Base-by-base conservation (phyloP, 768 basidiomycete genomes). In the Suillus paluster region DNA sequence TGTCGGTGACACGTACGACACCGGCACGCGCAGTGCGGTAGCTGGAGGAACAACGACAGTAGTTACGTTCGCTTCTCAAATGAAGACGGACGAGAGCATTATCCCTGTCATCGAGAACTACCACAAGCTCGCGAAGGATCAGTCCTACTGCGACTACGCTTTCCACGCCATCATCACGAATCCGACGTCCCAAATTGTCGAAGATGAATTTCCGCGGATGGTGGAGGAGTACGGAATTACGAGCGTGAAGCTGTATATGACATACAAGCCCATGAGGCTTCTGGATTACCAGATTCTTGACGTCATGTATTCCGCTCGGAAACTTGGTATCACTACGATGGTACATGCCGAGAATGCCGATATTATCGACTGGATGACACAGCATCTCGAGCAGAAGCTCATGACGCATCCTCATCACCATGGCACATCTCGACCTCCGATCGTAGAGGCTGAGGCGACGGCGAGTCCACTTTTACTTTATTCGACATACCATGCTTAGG, bases 141-240 rank as follows among this genome's bases (percentile, higher is more conserved):
- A 70, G 46, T 64, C 74, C 10, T 61, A 73, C 34, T 70, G 70
- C 62, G 77, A 77, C 62, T 77, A 76, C 56, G 61, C 61, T 6
- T 77, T 70, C 59, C 77, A 78, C 50, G 67, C 73, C 30, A 78
- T 78, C 54, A 67, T 77, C 46, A 77, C 76, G 39, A 70, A 76
- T 56, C 75, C 77, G 7, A 70, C 60, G 19, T 66, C 74, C 45
- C 62, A 71, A 52, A 69, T 73, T 49, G 70, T 78, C 63, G 64
- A 72, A 25, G 66, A 61, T 30, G 77, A 78, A 66, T 62, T 78
- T 17, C 72, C 77, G 3, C 61, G 65, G 55, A 67, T 78, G 63
- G 68, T 78, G 58, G 65, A 68, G 25, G 68, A 71, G 36, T 67
- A 70, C 46, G 77, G 77, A 4, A 72, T 78, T 56, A 73, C 75